phyloP scores from a whole-genome alignment of 139 green algal species.

The Edaphochlamys debaryana region DNA sequence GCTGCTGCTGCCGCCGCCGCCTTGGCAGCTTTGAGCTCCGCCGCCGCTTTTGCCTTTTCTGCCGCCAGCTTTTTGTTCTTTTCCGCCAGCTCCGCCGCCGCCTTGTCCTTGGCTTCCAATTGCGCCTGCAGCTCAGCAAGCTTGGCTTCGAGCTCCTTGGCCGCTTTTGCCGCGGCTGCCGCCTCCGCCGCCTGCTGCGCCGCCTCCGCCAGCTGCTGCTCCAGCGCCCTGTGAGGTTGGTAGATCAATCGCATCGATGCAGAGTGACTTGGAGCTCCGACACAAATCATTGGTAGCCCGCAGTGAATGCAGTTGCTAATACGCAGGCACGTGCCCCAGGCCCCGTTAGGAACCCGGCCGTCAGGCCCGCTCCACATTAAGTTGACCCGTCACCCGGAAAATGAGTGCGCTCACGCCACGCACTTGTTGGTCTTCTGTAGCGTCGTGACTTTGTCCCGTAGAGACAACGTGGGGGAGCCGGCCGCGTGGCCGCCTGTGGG shows the following conservation, averaged over 20 bases:
- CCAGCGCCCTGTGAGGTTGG: slow-evolving; percentile 25
- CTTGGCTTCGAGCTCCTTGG: slow-evolving; percentile 1
- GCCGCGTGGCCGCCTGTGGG: slow-evolving; percentile 17
- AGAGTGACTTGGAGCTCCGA: no score
- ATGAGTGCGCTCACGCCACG: no score
- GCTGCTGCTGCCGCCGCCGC: not conserved
- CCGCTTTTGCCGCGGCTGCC: not conserved
- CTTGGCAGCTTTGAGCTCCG: not conserved
- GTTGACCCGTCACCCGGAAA: no score
- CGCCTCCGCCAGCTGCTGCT: slow-evolving; percentile 33
- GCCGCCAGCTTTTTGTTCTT: not conserved
- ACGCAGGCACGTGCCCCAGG: no score
- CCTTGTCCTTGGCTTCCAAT: not conserved
- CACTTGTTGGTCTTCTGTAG: slow-evolving; percentile 39
- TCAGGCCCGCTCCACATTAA: no score
- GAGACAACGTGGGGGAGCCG: slow-evolving; percentile 1
- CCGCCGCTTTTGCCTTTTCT: not conserved
- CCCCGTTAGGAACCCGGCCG: no score
- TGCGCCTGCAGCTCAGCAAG: slow-evolving; percentile 3
- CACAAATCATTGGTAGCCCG: no score
- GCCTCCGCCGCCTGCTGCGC: not conserved
- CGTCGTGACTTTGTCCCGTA: slow-evolving; percentile 22
- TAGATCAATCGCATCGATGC: no score
- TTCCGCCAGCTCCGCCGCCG: not conserved
- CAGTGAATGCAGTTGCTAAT: no score